phyloP scores from a whole-genome alignment of 495 filamentous ascomycete species.

The Pyrenula aspistea region DNA sequence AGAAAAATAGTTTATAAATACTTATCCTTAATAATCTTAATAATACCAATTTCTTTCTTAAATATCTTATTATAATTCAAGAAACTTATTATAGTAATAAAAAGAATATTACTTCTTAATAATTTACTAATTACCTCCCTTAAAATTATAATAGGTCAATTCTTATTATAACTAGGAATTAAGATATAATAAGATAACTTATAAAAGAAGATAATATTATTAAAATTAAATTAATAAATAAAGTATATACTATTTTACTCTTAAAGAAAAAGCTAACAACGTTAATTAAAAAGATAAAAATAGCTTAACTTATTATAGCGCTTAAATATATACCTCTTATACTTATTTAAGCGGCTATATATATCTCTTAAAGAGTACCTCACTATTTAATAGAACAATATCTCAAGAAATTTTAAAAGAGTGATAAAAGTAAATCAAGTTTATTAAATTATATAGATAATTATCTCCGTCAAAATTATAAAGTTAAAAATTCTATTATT shows the following conservation, averaged over 20 bases:
- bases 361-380: slow-evolving; percentile 21
- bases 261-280: slow-evolving; percentile 24
- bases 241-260: slow-evolving; percentile 18
- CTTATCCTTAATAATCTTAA: slow-evolving; percentile 36
- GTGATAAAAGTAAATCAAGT: slow-evolving; percentile 19
- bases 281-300: slow-evolving; percentile 2
- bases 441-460: slow-evolving; percentile 23
- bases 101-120: background rate
- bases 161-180: slow-evolving; percentile 22
- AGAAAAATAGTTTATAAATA: slow-evolving; percentile 23
- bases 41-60: slow-evolving; percentile 14
- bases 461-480: slow-evolving; percentile 24
- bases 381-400: slow-evolving; percentile 20
- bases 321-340: slow-evolving; percentile 37
- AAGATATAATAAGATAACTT: slow-evolving; percentile 12
- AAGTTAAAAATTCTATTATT: slow-evolving; percentile 29
- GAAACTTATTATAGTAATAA: too few species aligned
- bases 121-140: slow-evolving; percentile 24
- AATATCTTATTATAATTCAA: slow-evolving; percentile 1
- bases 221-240: slow-evolving; percentile 20
- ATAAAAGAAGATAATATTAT: slow-evolving; percentile 20
- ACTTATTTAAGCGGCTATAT: slow-evolving; percentile 35
- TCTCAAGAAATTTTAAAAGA: slow-evolving; percentile 21
- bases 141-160: slow-evolving; percentile 24
- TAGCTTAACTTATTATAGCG: slow-evolving; percentile 14